Conservation (phyloP, 495 filamentous ascomycete genomes). For the Aspergillus leporis region DNA sequence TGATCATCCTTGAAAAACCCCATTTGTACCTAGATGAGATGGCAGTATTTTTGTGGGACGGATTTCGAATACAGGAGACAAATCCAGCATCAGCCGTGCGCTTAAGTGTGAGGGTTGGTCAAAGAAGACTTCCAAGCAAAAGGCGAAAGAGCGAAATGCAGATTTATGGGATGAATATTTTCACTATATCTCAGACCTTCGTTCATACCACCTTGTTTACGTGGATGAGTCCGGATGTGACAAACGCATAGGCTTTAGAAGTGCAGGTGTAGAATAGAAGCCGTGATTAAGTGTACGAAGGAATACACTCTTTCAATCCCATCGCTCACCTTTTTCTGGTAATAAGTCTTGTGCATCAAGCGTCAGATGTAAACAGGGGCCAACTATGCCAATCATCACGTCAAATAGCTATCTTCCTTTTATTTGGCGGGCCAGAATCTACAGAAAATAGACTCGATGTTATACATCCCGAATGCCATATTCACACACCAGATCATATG, state of each 20-base stretch:
- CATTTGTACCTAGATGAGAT: conserved; percentile 33
- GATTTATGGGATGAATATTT: background rate
- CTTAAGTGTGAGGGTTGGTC: background rate
- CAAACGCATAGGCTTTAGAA: conserved; percentile 26
- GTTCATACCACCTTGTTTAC: conserved; percentile 5
- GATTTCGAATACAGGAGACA: conserved; percentile 17
- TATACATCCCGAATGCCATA: no score
- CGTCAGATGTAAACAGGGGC: no score
- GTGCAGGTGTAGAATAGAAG: no score
- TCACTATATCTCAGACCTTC: background rate
- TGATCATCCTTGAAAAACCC: conserved; percentile 34
- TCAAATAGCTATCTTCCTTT: no score
- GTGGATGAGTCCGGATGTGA: conserved; percentile 31
- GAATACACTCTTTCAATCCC: no score
- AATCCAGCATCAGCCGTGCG: background rate
- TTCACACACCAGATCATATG: no score
- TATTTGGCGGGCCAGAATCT: no score
- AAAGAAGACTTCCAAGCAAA: background rate
- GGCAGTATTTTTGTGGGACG: conserved; percentile 31
- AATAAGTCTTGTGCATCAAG: no score
- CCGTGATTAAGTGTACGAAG: no score
- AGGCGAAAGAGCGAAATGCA: background rate
- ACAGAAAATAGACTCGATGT: no score
- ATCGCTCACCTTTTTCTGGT: no score
- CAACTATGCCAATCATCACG: no score